Percentiles rank a stretch among this genome's conserved stretches.
Conservation (phyloP, 345 rosid species). For the Arabidopsis thaliana region DNA sequence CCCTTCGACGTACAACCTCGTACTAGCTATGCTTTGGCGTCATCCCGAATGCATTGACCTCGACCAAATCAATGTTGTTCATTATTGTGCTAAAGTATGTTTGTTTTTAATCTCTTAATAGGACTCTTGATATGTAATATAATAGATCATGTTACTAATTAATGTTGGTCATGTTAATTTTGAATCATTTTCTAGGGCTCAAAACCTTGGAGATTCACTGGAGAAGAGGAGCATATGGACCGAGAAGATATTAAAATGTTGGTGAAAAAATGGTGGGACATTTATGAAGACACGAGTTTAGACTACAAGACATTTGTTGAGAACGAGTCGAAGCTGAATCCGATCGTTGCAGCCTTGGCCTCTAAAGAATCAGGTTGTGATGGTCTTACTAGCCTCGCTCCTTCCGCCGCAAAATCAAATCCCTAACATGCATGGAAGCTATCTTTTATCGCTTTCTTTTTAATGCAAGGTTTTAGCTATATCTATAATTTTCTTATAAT, state of each 20-base stretch:
- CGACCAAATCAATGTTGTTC: conserved; percentile 59
- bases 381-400: conserved; percentile 11
- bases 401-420: conserved; percentile 31
- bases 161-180: background rate
- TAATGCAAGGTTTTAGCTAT: background rate
- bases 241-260: conserved; percentile 59
- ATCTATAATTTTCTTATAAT: conserved; percentile 8
- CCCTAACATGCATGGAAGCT: background rate
- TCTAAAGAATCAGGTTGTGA: background rate
- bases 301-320: conserved; percentile 47
- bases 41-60: conserved; percentile 65
- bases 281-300: conserved; percentile 59
- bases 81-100: conserved; percentile 65
- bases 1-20: conserved; percentile 56
- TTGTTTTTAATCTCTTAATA: too few relatives aligned
- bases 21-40: conserved; percentile 72
- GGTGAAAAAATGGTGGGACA: conserved; percentile 70
- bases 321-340: conserved; percentile 26
- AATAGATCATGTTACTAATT: background rate
- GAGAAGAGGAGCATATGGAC: conserved; percentile 61
- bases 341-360: conserved; percentile 14
- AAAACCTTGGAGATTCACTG: conserved; percentile 75
- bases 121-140: too few relatives aligned
- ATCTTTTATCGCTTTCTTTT: background rate
- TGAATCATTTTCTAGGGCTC: conserved; percentile 51